A percentile compares a stretch with the other conserved stretches of the same genome.
Conservation (phyloP, 257 asterid genomes). For the Nicotiana paniculata region DNA sequence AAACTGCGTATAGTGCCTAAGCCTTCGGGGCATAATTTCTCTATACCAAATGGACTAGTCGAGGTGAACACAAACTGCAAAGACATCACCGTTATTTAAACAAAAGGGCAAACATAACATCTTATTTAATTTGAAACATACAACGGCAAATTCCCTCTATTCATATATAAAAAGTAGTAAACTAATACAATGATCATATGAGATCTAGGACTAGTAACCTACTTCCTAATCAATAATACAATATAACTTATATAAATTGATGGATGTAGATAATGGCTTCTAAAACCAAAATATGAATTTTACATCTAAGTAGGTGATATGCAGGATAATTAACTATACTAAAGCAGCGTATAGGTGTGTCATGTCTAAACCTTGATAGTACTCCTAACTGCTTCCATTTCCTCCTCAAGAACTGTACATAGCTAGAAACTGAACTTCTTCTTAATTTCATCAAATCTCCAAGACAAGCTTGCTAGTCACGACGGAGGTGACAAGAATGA, state of each 20-base stretch:
- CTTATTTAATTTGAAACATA: not conserved
- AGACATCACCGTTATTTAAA: no score
- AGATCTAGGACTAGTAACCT: not conserved
- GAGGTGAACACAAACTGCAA: no score
- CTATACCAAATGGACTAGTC: no score
- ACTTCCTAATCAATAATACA: not conserved
- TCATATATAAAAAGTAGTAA: no score
- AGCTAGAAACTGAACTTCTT: slow-evolving; percentile 19
- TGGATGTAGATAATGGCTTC: not conserved
- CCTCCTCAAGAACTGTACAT: slow-evolving; percentile 24
- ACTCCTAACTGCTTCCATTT: slow-evolving; percentile 8
- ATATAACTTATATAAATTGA: not conserved
- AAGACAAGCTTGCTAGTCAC: slow-evolving; percentile 26
- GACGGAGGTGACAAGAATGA: slow-evolving; percentile 27
- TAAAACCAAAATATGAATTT: not conserved
- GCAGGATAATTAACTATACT: not conserved
- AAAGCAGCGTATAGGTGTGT: not conserved
- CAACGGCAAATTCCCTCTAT: not conserved
- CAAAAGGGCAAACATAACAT: not conserved
- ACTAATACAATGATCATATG: not conserved
- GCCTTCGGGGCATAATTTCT: no score
- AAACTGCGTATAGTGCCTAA: no score
- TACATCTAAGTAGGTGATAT: not conserved
- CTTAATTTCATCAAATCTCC: slow-evolving; percentile 10
- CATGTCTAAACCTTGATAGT: not conserved